These are phyloP conservation scores for Solanum habrochaites DNA, from an alignment of 257 asterid genomes.

Conservation along the genomic window DNA sequence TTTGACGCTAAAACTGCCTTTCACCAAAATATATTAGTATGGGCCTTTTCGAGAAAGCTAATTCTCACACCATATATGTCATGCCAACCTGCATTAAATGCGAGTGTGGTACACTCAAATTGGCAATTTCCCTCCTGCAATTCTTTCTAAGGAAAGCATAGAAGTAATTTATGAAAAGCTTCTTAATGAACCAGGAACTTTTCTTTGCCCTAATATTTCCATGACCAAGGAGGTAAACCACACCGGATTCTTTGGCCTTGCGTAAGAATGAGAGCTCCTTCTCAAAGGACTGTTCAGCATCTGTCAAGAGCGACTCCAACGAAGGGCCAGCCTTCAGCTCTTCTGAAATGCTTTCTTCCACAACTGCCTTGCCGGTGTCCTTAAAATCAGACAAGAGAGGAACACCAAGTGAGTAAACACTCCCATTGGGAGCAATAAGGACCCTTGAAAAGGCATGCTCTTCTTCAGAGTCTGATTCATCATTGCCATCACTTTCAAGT, in stretches of 20 bases:
- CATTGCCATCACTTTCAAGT: constrained; percentile 69
- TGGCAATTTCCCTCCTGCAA: constrained; percentile 76
- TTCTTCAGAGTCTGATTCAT: constrained; percentile 52
- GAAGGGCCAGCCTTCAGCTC: constrained; percentile 33
- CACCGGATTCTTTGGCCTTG: constrained; percentile 77
- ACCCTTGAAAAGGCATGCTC: constrained; percentile 53
- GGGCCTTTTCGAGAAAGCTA: not conserved
- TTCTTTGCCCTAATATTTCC: constrained; percentile 87
- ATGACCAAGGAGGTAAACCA: constrained; percentile 89
- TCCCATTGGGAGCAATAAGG: constrained; percentile 84
- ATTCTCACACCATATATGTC: constrained; percentile 85
- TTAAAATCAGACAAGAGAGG: constrained; percentile 75
- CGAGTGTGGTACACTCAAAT: constrained; percentile 81
- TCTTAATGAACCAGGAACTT: constrained; percentile 87
- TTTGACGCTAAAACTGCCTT: not conserved
- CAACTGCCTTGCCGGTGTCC: constrained; percentile 31
- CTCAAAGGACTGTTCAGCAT: constrained; percentile 68
- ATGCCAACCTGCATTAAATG: constrained; percentile 88
- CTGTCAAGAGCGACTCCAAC: constrained; percentile 17
- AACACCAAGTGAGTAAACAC: constrained; percentile 73
- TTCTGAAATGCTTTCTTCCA: constrained; percentile 35
- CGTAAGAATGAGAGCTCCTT: constrained; percentile 79
- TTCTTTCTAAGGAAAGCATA: constrained; percentile 89
- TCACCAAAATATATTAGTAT: not conserved
- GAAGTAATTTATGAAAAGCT: constrained; percentile 77